phyloP scores from a whole-genome alignment of 139 green algal species.

The Cymbomonas tetramitiformis region DNA sequence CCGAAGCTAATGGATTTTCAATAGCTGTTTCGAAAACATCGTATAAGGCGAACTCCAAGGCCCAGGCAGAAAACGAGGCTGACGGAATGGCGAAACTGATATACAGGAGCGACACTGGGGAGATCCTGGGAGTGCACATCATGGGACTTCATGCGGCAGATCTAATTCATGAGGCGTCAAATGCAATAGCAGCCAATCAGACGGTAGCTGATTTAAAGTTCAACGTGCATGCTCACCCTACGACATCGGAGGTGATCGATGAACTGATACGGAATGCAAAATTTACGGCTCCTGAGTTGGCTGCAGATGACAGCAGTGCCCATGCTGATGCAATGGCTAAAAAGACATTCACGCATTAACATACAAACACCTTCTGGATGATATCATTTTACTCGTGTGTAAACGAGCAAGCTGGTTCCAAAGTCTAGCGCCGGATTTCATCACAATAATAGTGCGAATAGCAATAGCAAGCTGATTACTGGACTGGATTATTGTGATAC shows the following conservation, averaged over 20 bases:
- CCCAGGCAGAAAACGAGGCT: conserved; percentile 86
- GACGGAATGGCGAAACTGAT: conserved; percentile 95
- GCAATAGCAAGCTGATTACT: too few species aligned
- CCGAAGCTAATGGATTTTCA: conserved; percentile 74
- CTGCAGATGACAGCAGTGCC: too few species aligned
- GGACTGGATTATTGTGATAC: too few species aligned
- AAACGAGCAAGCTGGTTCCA: too few species aligned
- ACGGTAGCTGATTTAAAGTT: conserved; percentile 92
- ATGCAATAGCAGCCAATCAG: conserved; percentile 77
- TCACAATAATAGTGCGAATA: too few species aligned
- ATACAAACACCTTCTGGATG: too few species aligned
- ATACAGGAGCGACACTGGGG: conserved; percentile 74
- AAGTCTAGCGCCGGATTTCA: too few species aligned
- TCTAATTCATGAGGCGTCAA: conserved; percentile 97
- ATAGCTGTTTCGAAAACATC: conserved; percentile 83
- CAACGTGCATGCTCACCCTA: conserved; percentile 94
- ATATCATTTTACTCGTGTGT: too few species aligned
- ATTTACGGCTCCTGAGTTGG: too few species aligned
- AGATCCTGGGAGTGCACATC: conserved; percentile 75
- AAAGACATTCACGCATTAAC: too few species aligned
- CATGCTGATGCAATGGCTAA: too few species aligned
- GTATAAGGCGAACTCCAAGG: conserved; percentile 98
- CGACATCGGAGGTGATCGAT: conserved; percentile 86
- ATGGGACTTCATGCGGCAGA: conserved; percentile 87
- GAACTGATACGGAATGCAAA: conserved; percentile 82